Base-by-base conservation (phyloP, 2,329 filamentous ascomycete species). In the Blumeria graminis region DNA sequence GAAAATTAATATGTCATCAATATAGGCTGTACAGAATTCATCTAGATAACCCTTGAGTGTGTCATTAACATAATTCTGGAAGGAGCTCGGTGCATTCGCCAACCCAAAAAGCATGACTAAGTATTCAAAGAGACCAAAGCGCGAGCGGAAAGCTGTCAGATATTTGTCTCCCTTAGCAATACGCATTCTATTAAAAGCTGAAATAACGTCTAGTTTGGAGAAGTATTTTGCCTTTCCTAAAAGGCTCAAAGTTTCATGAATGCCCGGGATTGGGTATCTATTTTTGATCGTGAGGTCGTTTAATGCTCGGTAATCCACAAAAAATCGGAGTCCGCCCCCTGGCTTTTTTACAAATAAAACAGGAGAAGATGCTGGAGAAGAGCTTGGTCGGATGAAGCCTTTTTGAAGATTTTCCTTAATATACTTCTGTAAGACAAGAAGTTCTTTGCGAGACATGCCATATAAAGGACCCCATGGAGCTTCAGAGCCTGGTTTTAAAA, bases 1-100 rank as follows among this genome's bases (percentile, higher is more conserved):
- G 16, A 61, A 55, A 14, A 61, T 58, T 34, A 46, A 46, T n/a
- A 46, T 22, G 16, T 46, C 14, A 46, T 46, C 16, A 18, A 46
- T 46, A 18, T 28, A 32, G 10, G n/a, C 46, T 33, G 46, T 51
- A 33, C 46, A 33, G 33, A 51, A 51, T 34, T 51, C 7, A 51
- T 51, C n/a, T 3, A 46, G 41, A 46, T 46, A 46, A 9, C 41
- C 41, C 22, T 18, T 18, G 16, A 18, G 41, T 9, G 46, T 51
- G 22, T 46, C 18, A 18, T 46, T 46, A 18, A 46, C 6, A 46
- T 14, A 46, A 22, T 46, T 46, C 38, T 58, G 55, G 22, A 50
- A 58, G 8, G 55, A 55, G 7, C 48, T 38, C 4, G 55, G 55
- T 8, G 34, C 39, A 41, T 57, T 57, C 7, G 43, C 33, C 14